A percentile compares a stretch with the other conserved stretches of the same genome.
Conservation (phyloP, 176 grass and related monocot species). For the Pharus latifolius region DNA sequence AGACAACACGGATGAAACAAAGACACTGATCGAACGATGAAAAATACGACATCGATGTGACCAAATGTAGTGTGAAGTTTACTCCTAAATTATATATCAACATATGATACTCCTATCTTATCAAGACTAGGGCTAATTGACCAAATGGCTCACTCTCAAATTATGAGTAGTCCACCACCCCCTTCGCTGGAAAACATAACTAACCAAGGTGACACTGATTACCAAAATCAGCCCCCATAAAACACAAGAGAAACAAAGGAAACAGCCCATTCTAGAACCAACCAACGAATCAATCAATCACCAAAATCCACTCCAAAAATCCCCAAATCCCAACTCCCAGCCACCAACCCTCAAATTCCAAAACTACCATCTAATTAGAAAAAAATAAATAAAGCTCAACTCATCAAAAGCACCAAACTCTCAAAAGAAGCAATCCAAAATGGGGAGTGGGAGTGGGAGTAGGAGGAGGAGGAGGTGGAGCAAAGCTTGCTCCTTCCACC, state of each 20-base stretch:
- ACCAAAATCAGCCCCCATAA: background rate
- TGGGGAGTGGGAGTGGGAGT: conserved; percentile 48
- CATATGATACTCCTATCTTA: too few relatives aligned
- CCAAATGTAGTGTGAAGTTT: too few relatives aligned
- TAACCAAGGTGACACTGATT: conserved; percentile 2
- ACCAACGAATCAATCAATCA: background rate
- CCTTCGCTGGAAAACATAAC: background rate
- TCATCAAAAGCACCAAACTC: conserved; percentile 16
- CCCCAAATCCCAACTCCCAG: background rate
- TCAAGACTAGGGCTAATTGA: background rate
- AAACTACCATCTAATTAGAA: too few relatives aligned
- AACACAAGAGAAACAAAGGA: background rate
- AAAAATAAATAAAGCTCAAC: conserved; percentile 27
- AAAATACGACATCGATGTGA: too few relatives aligned
- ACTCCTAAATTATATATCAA: too few relatives aligned
- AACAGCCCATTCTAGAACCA: conserved; percentile 5
- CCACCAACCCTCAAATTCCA: background rate
- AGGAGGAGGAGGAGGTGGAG: conserved; percentile 12
- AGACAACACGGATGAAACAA: too few relatives aligned
- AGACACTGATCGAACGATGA: too few relatives aligned
- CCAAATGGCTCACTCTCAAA: conserved; percentile 7
- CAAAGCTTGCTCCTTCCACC: conserved; percentile 1
- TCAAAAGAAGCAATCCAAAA: conserved; percentile 18
- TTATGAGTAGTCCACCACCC: background rate
- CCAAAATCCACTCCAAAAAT: background rate